A percentile compares a stretch with the other conserved stretches of the same genome.
Conservation (phyloP, 345 rosid genomes). For the Salix exigua region DNA sequence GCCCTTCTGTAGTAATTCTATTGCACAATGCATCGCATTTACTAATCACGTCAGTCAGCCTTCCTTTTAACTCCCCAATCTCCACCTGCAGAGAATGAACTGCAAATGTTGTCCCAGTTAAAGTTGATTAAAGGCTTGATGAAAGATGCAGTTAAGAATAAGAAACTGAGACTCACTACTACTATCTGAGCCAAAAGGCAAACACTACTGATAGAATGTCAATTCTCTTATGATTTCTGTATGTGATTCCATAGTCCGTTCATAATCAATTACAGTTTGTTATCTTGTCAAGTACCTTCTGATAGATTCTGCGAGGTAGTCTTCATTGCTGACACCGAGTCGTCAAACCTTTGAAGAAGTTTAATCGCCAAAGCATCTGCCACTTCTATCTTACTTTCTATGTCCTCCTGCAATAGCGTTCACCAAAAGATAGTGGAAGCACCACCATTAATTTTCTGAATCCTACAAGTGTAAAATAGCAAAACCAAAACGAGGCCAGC, state of each 20-base stretch:
- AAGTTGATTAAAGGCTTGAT: not conserved
- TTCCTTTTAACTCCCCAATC: conserved; percentile 86
- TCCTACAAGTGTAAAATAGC: not conserved
- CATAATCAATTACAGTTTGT: not conserved
- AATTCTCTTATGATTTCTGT: not conserved
- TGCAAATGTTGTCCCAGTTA: conserved; percentile 22
- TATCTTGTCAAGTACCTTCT: conserved; percentile 46
- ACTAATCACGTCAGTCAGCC: conserved; percentile 78
- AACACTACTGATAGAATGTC: not conserved
- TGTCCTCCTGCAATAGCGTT: conserved; percentile 60
- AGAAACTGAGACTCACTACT: not conserved
- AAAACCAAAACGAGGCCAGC: not conserved
- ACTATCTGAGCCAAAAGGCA: not conserved
- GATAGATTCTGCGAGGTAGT: conserved; percentile 73
- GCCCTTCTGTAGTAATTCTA: conserved; percentile 70
- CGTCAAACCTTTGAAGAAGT: conserved; percentile 71
- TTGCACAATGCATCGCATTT: conserved; percentile 76
- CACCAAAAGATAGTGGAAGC: conserved; percentile 3
- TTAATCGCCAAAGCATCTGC: conserved; percentile 87
- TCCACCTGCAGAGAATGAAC: conserved; percentile 87
- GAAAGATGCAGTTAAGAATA: not conserved
- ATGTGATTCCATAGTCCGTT: not conserved
- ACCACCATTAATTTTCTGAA: not conserved
- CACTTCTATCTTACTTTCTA: conserved; percentile 89
- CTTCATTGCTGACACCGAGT: conserved; percentile 73